Evolutionary conservation across 1,284 basidiomycete genomes (phyloP).

Genomic region (Ustanciosporium gigantosporum): DNA sequence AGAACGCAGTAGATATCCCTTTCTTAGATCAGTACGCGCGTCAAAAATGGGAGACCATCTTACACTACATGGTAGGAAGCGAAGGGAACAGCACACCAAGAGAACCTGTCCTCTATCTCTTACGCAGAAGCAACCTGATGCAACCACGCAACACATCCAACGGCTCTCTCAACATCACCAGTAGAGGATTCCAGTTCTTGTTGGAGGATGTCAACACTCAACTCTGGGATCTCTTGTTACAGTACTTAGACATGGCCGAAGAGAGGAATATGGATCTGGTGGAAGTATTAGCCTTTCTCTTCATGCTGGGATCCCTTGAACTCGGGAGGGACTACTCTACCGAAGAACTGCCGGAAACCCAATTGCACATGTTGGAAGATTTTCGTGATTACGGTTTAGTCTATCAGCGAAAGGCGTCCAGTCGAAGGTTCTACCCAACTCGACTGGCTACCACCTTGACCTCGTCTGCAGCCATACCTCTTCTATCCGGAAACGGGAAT

Average conservation of each 20-base stretch:
- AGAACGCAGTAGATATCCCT: conserved; percentile 66
- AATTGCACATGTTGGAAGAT: conserved; percentile 85
- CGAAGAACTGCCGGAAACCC: conserved; percentile 76
- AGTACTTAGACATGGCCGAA: conserved; percentile 67
- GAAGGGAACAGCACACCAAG: conserved; percentile 74
- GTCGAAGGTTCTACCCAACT: conserved; percentile 79
- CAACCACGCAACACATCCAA: conserved; percentile 20
- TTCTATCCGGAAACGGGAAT: conserved; percentile 36
- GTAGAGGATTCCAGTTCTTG: conserved; percentile 93
- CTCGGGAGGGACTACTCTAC: conserved; percentile 71
- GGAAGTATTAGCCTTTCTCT: conserved; percentile 88
- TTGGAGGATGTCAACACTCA: conserved; percentile 95
- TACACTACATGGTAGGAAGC: conserved; percentile 98
- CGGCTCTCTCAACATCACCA: conserved; percentile 73
- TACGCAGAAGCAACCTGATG: conserved; percentile 88
- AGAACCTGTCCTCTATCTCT: conserved; percentile 77
- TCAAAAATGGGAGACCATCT: conserved; percentile 93
- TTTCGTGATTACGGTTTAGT: conserved; percentile 92
- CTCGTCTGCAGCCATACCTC: conserved; percentile 66
- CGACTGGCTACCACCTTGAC: conserved; percentile 90
- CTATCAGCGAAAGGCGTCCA: conserved; percentile 68
- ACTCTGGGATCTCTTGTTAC: conserved; percentile 92
- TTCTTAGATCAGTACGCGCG: conserved; percentile 82
- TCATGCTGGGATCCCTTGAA: conserved; percentile 63
- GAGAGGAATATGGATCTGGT: conserved; percentile 74